Conservation (phyloP, 768 basidiomycete species). For the Gloeopeniophorella convolvens region DNA sequence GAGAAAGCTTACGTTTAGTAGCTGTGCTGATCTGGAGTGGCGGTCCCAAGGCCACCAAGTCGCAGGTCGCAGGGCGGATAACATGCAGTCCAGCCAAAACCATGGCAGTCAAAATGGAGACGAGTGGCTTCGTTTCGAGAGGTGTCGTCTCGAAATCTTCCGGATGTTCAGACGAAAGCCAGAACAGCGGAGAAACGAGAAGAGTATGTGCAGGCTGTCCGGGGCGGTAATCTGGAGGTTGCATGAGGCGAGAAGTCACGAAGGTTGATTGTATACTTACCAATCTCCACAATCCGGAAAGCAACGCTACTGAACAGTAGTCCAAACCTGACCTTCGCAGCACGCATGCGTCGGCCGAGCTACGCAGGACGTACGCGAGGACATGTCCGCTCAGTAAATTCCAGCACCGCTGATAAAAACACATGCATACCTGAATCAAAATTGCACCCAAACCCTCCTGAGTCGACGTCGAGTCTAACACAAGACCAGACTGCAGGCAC, state of each 20-base stretch:
- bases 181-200: constrained; percentile 5
- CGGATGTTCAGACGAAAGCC: constrained; percentile 1
- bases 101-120: constrained; percentile 4
- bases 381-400: background rate
- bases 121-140: constrained; percentile 6
- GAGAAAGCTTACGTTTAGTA: background rate
- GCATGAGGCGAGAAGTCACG: background rate
- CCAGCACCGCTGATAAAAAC: background rate
- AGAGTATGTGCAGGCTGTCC: background rate
- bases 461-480: constrained; percentile 5
- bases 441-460: constrained; percentile 9
- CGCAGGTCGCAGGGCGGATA: constrained; percentile 2
- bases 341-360: constrained; percentile 11
- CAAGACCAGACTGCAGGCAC: constrained; percentile 2
- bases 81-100: background rate
- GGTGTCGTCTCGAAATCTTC: background rate
- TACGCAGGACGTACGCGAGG: background rate
- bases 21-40: background rate
- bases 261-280: background rate
- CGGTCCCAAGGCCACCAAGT: background rate
- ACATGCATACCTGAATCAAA: constrained; percentile 4
- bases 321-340: constrained; percentile 2
- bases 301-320: constrained; percentile 4
- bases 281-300: constrained; percentile 8
- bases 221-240: background rate